Conservation (phyloP, 306 rosid species). For the Ziziphus jujuba region DNA sequence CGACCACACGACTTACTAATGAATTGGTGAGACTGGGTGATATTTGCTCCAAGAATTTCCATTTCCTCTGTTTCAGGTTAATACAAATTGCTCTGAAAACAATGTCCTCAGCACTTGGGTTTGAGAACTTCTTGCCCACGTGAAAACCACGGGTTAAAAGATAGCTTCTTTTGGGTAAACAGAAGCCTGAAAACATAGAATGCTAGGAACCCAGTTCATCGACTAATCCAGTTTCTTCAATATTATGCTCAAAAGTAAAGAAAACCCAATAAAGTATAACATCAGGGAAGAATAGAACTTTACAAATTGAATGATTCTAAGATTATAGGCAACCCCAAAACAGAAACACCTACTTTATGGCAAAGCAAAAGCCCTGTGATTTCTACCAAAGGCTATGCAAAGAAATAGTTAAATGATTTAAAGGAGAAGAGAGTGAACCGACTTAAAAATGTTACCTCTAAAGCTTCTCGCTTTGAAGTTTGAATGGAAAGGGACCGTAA, state of each 20-base stretch:
- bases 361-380: too few relatives aligned
- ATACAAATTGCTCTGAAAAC: conserved; percentile 49
- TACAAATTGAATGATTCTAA: neutral
- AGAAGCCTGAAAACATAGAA: conserved; percentile 31
- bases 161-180: conserved; percentile 20
- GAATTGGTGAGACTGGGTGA: conserved; percentile 38
- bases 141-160: conserved; percentile 30
- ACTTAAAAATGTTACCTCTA: too few relatives aligned
- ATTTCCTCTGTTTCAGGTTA: conserved; percentile 44
- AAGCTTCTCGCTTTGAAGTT: too few relatives aligned
- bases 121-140: conserved; percentile 36
- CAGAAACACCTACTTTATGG: too few relatives aligned
- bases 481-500: too few relatives aligned
- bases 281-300: neutral
- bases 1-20: conserved; percentile 42
- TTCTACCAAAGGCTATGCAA: too few relatives aligned
- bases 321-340: neutral
- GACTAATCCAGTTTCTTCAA: conserved; percentile 17
- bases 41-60: conserved; percentile 47
- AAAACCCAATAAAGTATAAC: neutral
- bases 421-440: too few relatives aligned
- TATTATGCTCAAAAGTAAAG: neutral
- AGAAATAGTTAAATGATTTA: too few relatives aligned
- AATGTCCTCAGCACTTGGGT: conserved; percentile 47
- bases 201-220: conserved; percentile 31